Evolutionary conservation across 169 alveolate species (phyloP).

Genomic region (Cryptosporidium viatorum): DNA sequence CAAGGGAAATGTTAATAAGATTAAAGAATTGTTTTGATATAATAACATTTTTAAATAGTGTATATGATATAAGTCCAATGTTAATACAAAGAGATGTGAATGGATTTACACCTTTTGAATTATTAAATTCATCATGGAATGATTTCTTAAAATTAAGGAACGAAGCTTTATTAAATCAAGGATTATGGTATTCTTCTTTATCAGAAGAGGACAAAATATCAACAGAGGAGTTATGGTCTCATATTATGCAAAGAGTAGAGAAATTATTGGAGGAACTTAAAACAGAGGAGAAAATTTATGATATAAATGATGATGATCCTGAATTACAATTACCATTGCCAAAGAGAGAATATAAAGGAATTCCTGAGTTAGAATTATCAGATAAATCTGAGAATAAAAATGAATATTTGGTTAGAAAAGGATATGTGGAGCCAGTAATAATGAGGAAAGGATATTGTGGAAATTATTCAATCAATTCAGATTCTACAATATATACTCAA

Average conservation of each 20-base stretch:
- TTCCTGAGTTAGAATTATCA: slow-evolving; percentile 17
- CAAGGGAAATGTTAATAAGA: slow-evolving; percentile 67
- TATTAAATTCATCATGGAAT: slow-evolving; percentile 63
- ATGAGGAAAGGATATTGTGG: slow-evolving; percentile 11
- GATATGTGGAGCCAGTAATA: slow-evolving; percentile 12
- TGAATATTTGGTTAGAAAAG: slow-evolving; percentile 33
- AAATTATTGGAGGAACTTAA: slow-evolving; percentile 25
- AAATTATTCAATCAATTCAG: background rate
- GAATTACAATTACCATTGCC: slow-evolving; percentile 49
- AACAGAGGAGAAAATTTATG: slow-evolving; percentile 26
- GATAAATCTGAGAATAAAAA: background rate
- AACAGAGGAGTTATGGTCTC: slow-evolving; percentile 70
- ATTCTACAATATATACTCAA: background rate
- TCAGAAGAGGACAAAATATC: slow-evolving; percentile 63
- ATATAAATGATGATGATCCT: slow-evolving; percentile 55
- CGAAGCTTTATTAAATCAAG: slow-evolving; percentile 55
- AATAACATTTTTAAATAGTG: slow-evolving; percentile 25
- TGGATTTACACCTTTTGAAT: slow-evolving; percentile 62
- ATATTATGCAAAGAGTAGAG: slow-evolving; percentile 73
- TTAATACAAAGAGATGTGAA: slow-evolving; percentile 44
- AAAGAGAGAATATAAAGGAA: slow-evolving; percentile 29
- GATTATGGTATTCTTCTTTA: slow-evolving; percentile 73
- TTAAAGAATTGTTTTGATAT: slow-evolving; percentile 48
- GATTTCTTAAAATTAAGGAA: slow-evolving; percentile 51
- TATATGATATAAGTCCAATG: slow-evolving; percentile 47